These are phyloP conservation scores for Xylariaceae sp. DNA, from an alignment of 2,329 filamentous ascomycete species.

Conservation along the genomic window DNA sequence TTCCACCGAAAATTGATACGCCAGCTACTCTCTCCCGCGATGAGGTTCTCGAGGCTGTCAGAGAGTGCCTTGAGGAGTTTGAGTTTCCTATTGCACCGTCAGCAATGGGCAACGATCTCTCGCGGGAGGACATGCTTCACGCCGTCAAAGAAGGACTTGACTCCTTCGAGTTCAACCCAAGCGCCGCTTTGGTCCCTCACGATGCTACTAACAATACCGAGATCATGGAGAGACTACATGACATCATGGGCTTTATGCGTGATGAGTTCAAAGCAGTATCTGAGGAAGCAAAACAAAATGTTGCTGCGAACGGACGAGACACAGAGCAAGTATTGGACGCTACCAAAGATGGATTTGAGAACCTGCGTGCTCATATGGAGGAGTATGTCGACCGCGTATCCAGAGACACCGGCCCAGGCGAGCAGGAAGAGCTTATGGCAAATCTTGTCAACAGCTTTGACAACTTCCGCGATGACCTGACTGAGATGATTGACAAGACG, in stretches of 20 bases:
- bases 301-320: conserved; percentile 72
- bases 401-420: conserved; percentile 48
- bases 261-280: conserved; percentile 58
- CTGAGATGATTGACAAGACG: conserved; percentile 51
- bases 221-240: conserved; percentile 54
- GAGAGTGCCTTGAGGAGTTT: conserved; percentile 82
- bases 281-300: conserved; percentile 70
- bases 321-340: conserved; percentile 87
- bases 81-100: conserved; percentile 65
- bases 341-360: conserved; percentile 76
- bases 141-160: conserved; percentile 59
- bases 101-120: conserved; percentile 50
- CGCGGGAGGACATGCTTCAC: conserved; percentile 59
- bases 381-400: conserved; percentile 70
- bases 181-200: conserved; percentile 39
- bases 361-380: conserved; percentile 75
- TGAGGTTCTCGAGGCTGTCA: conserved; percentile 78
- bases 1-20: conserved; percentile 66
- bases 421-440: conserved; percentile 76
- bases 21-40: conserved; percentile 70
- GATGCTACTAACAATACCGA: conserved; percentile 41
- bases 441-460: conserved; percentile 63
- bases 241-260: conserved; percentile 60
- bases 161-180: conserved; percentile 33
- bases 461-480: conserved; percentile 63